Evolutionary conservation across 176 grass and related monocot genomes (phyloP).

Genomic region (Oryza brachyantha): DNA sequence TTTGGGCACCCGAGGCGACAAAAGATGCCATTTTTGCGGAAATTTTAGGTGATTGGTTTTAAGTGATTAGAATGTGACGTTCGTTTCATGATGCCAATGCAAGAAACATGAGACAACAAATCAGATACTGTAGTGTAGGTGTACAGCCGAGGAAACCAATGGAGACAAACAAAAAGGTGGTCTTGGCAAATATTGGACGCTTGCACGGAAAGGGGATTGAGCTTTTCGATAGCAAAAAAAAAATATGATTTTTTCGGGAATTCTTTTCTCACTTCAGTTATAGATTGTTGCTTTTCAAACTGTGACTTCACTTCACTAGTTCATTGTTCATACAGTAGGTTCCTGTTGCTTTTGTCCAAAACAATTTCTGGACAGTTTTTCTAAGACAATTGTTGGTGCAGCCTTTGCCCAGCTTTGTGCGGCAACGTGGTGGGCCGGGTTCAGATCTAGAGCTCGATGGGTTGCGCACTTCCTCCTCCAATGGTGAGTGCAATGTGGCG

Average conservation of each 20-base stretch:
- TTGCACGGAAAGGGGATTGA: neutral
- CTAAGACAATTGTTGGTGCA: constrained; percentile 15
- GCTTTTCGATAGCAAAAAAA: neutral
- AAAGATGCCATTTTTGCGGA: neutral
- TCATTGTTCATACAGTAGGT: neutral
- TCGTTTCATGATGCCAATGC: neutral
- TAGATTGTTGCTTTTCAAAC: neutral
- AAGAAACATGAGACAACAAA: constrained; percentile 10
- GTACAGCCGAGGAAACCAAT: neutral
- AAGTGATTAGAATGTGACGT: neutral
- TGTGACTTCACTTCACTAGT: neutral
- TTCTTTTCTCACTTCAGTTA: neutral
- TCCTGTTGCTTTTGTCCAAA: neutral
- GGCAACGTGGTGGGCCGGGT: neutral
- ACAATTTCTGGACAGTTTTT: neutral
- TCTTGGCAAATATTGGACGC: neutral
- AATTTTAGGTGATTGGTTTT: neutral
- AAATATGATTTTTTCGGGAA: neutral
- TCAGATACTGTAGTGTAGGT: neutral
- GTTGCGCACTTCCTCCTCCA: constrained; percentile 24
- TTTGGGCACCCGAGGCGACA: neutral
- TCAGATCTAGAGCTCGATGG: constrained; percentile 27
- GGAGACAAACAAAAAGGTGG: neutral
- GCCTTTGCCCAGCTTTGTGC: constrained; percentile 39
- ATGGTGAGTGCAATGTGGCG: constrained; percentile 31